Conservation (phyloP, 2,329 filamentous ascomycete genomes). For the Sporothrix variecibatus region DNA sequence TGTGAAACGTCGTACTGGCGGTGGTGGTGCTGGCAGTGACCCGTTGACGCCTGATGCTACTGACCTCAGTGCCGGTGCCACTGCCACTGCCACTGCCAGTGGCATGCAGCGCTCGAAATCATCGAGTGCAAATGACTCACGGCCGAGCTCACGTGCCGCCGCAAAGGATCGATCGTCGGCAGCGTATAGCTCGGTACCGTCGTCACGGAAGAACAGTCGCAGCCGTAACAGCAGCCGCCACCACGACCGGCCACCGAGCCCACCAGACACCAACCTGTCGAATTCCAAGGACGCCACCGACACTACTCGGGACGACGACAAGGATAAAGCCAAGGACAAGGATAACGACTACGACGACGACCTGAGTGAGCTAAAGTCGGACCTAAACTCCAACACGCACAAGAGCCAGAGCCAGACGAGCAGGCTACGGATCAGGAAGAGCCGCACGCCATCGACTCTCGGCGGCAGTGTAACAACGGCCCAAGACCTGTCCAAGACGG, state of each 20-base stretch:
- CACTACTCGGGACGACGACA: conserved; percentile 11
- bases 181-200: conserved; percentile 38
- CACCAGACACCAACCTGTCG: conserved; percentile 64
- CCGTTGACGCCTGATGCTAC: conserved; percentile 71
- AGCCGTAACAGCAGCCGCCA: conserved; percentile 36
- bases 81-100: background rate
- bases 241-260: conserved; percentile 60
- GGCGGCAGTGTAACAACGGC: conserved; percentile 36
- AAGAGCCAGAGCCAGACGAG: conserved; percentile 17
- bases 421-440: conserved; percentile 19
- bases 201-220: conserved; percentile 45
- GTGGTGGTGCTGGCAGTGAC: conserved; percentile 45
- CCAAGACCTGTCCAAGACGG: conserved; percentile 51
- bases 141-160: conserved; percentile 20
- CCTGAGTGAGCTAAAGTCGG: conserved; percentile 36
- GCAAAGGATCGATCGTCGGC: background rate
- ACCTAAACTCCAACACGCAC: background rate
- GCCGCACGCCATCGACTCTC: conserved; percentile 25
- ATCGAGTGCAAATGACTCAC: conserved; percentile 28
- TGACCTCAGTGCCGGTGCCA: conserved; percentile 57
- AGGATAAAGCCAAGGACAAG: background rate
- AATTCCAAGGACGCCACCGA: conserved; percentile 44
- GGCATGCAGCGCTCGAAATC: conserved; percentile 53
- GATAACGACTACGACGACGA: conserved; percentile 11
- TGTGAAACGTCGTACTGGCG: conserved; percentile 30